phyloP scores from a whole-genome alignment of 768 basidiomycete species.

The Trametes cingulata region DNA sequence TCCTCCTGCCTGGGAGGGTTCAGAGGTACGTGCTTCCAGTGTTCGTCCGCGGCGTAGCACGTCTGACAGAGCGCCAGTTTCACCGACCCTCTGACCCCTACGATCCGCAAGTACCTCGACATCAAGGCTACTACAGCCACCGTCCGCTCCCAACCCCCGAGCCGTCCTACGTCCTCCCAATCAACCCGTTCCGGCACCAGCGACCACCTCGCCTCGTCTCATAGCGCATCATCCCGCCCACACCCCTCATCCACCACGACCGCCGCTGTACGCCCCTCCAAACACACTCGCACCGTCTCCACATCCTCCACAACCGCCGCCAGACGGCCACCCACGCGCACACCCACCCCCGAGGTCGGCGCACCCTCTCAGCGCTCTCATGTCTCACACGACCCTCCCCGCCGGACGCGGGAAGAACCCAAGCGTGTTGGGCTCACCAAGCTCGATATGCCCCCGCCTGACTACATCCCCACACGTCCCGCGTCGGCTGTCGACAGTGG shows the following conservation, averaged over 20 bases:
- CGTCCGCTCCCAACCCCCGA: slow-evolving; percentile 27
- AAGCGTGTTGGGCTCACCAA: slow-evolving; percentile 5
- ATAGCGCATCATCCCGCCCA: slow-evolving; percentile 1
- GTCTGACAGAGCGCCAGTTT: slow-evolving; percentile 53
- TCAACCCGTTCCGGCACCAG: slow-evolving; percentile 21
- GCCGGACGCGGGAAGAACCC: slow-evolving; percentile 13
- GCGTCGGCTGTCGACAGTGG: not conserved
- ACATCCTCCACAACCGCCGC: slow-evolving; percentile 4
- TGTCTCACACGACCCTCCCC: slow-evolving; percentile 1
- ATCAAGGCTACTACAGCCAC: slow-evolving; percentile 33
- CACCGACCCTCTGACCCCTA: slow-evolving; percentile 69
- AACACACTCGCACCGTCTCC: slow-evolving; percentile 14
- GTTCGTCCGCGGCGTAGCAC: not conserved
- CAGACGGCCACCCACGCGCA: not conserved
- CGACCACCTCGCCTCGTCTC: slow-evolving; percentile 3
- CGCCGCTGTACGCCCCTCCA: not conserved
- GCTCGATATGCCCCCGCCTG: slow-evolving; percentile 26
- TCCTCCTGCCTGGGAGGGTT: slow-evolving; percentile 66
- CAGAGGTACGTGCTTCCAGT: slow-evolving; percentile 49
- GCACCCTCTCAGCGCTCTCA: not conserved
- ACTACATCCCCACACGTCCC: slow-evolving; percentile 18
- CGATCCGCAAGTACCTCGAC: slow-evolving; percentile 74
- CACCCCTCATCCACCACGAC: not conserved
- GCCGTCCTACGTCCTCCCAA: slow-evolving; percentile 30
- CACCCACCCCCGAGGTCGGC: slow-evolving; percentile 6